Evolutionary conservation across 2,329 filamentous ascomycete genomes (phyloP).

Genomic region (Plectosphaerella plurivora): DNA sequence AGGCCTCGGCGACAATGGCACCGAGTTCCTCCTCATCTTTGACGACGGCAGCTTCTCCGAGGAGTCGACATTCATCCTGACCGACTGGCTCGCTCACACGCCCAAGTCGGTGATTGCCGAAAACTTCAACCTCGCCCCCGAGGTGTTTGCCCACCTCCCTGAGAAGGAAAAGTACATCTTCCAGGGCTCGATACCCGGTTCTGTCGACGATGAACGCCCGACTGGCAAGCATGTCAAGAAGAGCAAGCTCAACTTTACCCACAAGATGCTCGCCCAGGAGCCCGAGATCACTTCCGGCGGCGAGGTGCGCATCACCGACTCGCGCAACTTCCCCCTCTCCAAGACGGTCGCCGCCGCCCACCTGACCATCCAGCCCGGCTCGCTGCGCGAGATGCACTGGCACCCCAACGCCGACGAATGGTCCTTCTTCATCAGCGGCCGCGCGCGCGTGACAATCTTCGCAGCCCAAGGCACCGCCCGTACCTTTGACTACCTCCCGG

Average conservation of each 20-base stretch:
- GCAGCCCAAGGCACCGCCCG: slow-evolving; percentile 63
- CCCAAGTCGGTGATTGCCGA: slow-evolving; percentile 68
- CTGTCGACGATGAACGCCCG: slow-evolving; percentile 62
- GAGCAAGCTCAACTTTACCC: slow-evolving; percentile 65
- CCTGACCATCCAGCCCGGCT: slow-evolving; percentile 65
- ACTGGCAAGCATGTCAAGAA: slow-evolving; percentile 57
- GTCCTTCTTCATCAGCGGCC: slow-evolving; percentile 72
- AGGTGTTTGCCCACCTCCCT: slow-evolving; percentile 66
- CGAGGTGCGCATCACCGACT: slow-evolving; percentile 69
- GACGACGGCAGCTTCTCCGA: slow-evolving; percentile 49
- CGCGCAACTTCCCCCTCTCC: slow-evolving; percentile 70
- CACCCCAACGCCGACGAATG: slow-evolving; percentile 76
- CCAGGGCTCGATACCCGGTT: slow-evolving; percentile 59
- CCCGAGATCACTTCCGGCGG: slow-evolving; percentile 65
- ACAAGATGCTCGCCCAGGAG: slow-evolving; percentile 66
- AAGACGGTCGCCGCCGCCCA: slow-evolving; percentile 70
- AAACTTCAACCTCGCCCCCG: slow-evolving; percentile 69
- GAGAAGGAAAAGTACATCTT: slow-evolving; percentile 73
- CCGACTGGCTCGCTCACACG: slow-evolving; percentile 70
- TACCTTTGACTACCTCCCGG: slow-evolving; percentile 72
- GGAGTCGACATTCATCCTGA: slow-evolving; percentile 67
- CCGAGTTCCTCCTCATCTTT: slow-evolving; percentile 37
- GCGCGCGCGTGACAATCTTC: slow-evolving; percentile 71
- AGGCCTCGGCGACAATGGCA: slow-evolving; percentile 18
- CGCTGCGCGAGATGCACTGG: slow-evolving; percentile 78